phyloP scores from a whole-genome alignment of 768 basidiomycete species.

The Galerina sulciceps region DNA sequence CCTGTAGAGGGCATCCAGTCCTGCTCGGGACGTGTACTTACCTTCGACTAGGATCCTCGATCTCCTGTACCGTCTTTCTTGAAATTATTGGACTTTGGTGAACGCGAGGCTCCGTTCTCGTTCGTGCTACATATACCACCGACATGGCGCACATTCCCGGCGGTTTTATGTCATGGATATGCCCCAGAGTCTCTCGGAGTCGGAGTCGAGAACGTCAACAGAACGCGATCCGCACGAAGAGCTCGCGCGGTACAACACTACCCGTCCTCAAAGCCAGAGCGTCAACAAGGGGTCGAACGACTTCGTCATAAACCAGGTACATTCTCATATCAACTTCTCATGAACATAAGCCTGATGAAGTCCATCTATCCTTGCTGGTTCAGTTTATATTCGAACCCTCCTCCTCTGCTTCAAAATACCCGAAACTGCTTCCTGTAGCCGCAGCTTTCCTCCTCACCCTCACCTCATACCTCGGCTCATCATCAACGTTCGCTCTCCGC shows the following conservation, averaged over 20 bases:
- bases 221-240: constrained; percentile 24
- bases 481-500: constrained; percentile 19
- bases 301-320: constrained; percentile 46
- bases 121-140: constrained; percentile 29
- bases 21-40: constrained; percentile 38
- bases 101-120: constrained; percentile 10
- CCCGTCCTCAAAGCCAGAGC: constrained; percentile 23
- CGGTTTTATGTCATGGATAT: constrained; percentile 64
- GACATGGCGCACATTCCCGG: constrained; percentile 40
- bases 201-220: constrained; percentile 4
- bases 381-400: constrained; percentile 23
- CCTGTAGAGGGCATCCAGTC: constrained; percentile 36
- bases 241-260: constrained; percentile 42
- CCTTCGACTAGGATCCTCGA: constrained; percentile 15
- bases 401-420: constrained; percentile 11
- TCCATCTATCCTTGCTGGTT: constrained; percentile 38
- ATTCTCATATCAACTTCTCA: neutral
- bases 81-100: constrained; percentile 9
- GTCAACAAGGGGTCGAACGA: constrained; percentile 35
- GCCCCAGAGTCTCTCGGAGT: constrained; percentile 27
- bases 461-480: constrained; percentile 21
- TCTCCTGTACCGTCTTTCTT: constrained; percentile 18
- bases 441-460: constrained; percentile 29
- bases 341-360: neutral
- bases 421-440: constrained; percentile 26